Evolutionary conservation across 164 flowering plant species (phyloP).

Genomic region (Tinospora cordifolia): DNA sequence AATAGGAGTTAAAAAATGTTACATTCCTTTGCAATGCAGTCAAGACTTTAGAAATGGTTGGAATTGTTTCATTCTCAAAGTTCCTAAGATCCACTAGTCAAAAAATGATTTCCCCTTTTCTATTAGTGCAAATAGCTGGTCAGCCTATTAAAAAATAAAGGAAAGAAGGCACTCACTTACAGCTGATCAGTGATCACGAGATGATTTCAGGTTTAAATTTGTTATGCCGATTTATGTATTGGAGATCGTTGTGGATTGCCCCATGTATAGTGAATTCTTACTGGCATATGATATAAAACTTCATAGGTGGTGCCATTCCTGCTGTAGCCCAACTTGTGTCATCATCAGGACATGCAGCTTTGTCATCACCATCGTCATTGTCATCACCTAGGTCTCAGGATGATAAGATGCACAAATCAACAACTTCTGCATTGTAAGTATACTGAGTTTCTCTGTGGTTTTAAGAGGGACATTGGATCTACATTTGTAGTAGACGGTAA

Average conservation of each 20-base stretch:
- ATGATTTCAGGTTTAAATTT: neutral
- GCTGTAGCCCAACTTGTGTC: conserved; percentile 80
- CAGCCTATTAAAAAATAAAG: too few relatives aligned
- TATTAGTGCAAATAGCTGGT: too few relatives aligned
- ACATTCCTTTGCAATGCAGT: too few relatives aligned
- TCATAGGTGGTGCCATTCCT: conserved; percentile 86
- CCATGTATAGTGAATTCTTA: too few relatives aligned
- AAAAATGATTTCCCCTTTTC: too few relatives aligned
- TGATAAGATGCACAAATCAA: conserved; percentile 40
- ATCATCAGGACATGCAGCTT: conserved; percentile 67
- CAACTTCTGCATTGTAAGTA: conserved; percentile 34
- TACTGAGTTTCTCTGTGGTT: neutral
- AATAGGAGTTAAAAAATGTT: too few relatives aligned
- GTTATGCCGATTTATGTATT: neutral
- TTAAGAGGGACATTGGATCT: too few relatives aligned
- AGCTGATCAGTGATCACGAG: too few relatives aligned
- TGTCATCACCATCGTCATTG: conserved; percentile 35
- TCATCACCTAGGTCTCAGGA: conserved; percentile 40
- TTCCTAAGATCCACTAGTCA: too few relatives aligned
- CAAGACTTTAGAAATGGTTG: too few relatives aligned
- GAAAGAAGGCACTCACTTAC: neutral
- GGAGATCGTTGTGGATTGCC: neutral
- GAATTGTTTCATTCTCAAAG: too few relatives aligned
- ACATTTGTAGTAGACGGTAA: neutral
- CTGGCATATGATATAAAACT: neutral